Conservation (phyloP, 2,329 filamentous ascomycete genomes). For the Thelonectria discophora region DNA sequence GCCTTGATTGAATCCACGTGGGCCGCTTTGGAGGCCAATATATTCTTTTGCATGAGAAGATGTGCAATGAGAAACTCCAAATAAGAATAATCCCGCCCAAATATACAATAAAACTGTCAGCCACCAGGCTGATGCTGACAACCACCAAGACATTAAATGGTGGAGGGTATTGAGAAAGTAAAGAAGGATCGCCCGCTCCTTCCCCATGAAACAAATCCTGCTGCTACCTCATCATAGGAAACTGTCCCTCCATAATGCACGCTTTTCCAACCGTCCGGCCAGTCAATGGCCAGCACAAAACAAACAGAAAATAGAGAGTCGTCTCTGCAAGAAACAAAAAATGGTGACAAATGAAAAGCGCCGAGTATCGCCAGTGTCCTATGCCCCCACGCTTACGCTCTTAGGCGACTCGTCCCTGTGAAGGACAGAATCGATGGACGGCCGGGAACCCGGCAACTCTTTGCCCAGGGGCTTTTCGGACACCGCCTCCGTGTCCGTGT, state of each 20-base stretch:
- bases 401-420: slow-evolving; percentile 6
- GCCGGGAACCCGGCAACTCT: slow-evolving; percentile 9
- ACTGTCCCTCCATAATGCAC: too few species aligned
- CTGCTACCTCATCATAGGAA: too few species aligned
- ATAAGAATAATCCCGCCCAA: neutral
- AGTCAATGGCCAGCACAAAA: neutral
- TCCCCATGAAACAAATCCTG: too few species aligned
- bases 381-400: neutral
- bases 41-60: neutral
- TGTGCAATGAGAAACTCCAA: neutral
- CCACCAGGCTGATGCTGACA: too few species aligned
- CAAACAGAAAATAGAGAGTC: neutral
- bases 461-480: slow-evolving; percentile 7
- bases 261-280: too few species aligned
- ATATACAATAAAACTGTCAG: too few species aligned
- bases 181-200: neutral
- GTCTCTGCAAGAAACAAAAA: neutral
- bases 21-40: neutral
- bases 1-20: neutral
- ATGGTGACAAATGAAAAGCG: neutral
- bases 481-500: slow-evolving; percentile 17
- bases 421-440: neutral
- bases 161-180: neutral
- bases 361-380: neutral
- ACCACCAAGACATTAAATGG: neutral